These are phyloP conservation scores for Colletotrichum euphorbiae DNA, from an alignment of 2,329 filamentous ascomycete genomes.

Conservation along the genomic window DNA sequence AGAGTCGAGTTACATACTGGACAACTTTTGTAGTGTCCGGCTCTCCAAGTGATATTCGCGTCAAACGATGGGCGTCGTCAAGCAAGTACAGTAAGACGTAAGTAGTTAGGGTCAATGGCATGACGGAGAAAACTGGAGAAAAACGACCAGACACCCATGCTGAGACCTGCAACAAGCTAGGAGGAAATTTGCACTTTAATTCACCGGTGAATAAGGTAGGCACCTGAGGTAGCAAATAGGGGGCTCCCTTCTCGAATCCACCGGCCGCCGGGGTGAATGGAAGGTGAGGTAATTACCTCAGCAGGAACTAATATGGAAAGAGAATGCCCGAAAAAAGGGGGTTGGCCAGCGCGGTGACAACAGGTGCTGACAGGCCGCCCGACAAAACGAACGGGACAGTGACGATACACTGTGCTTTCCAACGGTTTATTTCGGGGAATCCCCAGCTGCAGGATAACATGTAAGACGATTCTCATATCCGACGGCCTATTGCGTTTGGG, in stretches of 20 bases:
- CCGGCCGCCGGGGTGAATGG: neutral
- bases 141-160: neutral
- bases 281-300: neutral
- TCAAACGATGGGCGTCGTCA: too few relatives aligned
- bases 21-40: too few relatives aligned
- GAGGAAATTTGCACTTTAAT: constrained; percentile 1
- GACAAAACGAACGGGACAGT: neutral
- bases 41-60: too few relatives aligned
- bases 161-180: neutral
- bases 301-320: too few relatives aligned
- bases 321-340: neutral
- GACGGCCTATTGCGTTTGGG: neutral
- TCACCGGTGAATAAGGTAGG: too few relatives aligned
- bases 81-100: too few relatives aligned
- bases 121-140: constrained; percentile 14
- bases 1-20: too few relatives aligned
- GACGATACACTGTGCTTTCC: neutral
- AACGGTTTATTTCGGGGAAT: neutral
- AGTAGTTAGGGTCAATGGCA: neutral
- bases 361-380: too few relatives aligned
- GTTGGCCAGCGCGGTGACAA: neutral
- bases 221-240: too few relatives aligned
- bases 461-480: neutral
- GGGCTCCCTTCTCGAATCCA: constrained; percentile 3
- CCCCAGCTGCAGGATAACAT: neutral